Base-by-base conservation (phyloP, 306 rosid genomes). In the Quercus engelmannii region DNA sequence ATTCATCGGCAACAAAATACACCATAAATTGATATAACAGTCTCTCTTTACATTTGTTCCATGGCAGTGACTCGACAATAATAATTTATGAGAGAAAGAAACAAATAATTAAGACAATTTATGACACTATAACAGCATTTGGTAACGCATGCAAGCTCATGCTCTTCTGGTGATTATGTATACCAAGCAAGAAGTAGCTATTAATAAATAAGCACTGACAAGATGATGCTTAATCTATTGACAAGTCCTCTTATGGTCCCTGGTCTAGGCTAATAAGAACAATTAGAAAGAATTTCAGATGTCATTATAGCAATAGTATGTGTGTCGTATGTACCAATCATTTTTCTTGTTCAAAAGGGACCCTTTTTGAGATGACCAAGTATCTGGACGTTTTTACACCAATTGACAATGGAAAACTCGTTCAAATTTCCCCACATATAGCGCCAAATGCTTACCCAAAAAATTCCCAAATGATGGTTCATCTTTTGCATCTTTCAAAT, bases 351-450 rank as follows among this genome's bases (percentile, higher is more conserved):
- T 49, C 72, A n/a, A 76, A 79, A 14, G 63, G 67, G 74, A 55
- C 72, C 77, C 6, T 15, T 69, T 83, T 69, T 31, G 64, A 35
- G 85, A 75, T 78, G 85, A 87, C 82, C n/a, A 59, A 68, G 51
- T 73, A 69, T 7, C 38, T 80, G 78, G 17, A 67, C 58, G 25
- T 55, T 72, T 20, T 52, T n/a, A 15, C 41, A 23, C 72, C 49
- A 18, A 28, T 68, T 8, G 10, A 68, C 20, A 35, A 41, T 2
- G 7, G 54, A 49, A 68, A 19, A 14, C 38, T 23, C 30, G 12
- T 63, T 26, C 20, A 63, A 63, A 63, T 15, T 2, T 64, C 21
- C 33, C 26, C 46, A 1, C 20, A n/a, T 35, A 19, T 35, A 35
- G 51, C 72, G 72, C 72, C 72, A 33, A 49, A 67, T 33, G 21